Base-by-base conservation (phyloP, 208 protist genomes). In the Endotrypanum monterogeii region DNA sequence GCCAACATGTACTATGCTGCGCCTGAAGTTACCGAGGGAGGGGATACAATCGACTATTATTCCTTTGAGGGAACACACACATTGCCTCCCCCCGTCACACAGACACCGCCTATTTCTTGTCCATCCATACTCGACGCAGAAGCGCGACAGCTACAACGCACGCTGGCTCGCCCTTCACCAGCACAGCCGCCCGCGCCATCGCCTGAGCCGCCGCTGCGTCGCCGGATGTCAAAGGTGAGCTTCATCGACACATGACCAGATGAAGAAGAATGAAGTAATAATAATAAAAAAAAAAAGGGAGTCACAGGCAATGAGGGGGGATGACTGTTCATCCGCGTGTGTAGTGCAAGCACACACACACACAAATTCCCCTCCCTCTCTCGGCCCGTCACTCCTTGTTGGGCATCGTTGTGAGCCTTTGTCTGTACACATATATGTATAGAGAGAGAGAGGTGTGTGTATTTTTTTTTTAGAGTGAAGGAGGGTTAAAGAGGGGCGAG, bases 151-250 rank as follows among this genome's bases (percentile, higher is more conserved):
- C 70, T 66, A 28, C 39, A 16, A 14, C 57, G 39, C 20, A 5
- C 46, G 4, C 55, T 44, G 2, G 23, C 18, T 30, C 25, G 44
- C 41, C n/a, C 32, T 46, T 5, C 44, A 16, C 18, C 54, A 18
- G 35, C 73, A 28, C 73, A 66, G 67, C 16, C 67, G 16, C 57
- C 67, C 0, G 30, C 51, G 16, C 37, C 44, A 7, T 39, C 67
- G 4, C 58, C 66, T 8, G 75, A 79, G 5, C 35, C 67, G n/a
- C 50, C 56, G 30, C 68, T 79, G 68, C 75, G 75, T 8, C 75
- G 68, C 2, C 75, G 75, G 18, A 62, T 48, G 54, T 79, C 75
- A 46, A 68, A 65, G 30, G 75, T 79, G 30, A 61, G 75, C 52
- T 79, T 79, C n/a, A 12, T 73, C 5, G 67, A 46, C 28, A 46